Conservation (phyloP, 2,329 filamentous ascomycete genomes). For the Grosmannia huntii region DNA sequence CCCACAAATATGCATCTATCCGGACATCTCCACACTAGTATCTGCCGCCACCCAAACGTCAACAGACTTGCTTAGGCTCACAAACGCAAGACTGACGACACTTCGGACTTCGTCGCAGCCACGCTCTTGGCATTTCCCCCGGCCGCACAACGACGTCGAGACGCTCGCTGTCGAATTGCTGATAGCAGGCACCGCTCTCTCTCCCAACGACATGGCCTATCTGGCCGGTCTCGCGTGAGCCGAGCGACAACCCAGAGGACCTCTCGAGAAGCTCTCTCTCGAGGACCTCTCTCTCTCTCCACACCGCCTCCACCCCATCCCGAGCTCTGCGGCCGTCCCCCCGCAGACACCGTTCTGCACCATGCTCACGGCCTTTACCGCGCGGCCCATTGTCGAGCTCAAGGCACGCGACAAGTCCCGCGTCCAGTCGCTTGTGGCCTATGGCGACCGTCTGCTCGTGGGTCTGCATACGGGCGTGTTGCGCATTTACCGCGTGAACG, state of each 20-base stretch:
- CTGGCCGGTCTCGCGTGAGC: not conserved
- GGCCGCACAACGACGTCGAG: not conserved
- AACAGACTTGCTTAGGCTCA: not conserved
- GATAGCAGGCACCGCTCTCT: not conserved
- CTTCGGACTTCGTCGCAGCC: not conserved
- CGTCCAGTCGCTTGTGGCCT: constrained; percentile 89
- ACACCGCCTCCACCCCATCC: not conserved
- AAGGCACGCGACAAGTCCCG: constrained; percentile 89
- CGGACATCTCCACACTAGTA: not conserved
- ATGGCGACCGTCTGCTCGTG: constrained; percentile 84
- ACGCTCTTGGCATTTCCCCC: not conserved
- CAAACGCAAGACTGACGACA: not conserved
- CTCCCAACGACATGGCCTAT: not conserved
- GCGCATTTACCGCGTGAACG: constrained; percentile 84
- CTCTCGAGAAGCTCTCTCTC: not conserved
- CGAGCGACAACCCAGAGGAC: not conserved
- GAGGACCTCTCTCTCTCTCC: not conserved
- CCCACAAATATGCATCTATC: not conserved
- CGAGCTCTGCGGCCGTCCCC: not conserved
- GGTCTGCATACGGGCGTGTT: constrained; percentile 82
- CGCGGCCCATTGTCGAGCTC: constrained; percentile 93
- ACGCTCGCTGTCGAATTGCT: not conserved
- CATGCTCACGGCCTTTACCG: constrained; percentile 97
- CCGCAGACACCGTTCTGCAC: constrained; percentile 17
- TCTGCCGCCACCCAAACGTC: not conserved